A percentile compares a stretch with the other conserved stretches of the same genome.
Evolutionary conservation across 129 eudicot genomes (phyloP).

Genomic region (Artemisia tridentata): DNA sequence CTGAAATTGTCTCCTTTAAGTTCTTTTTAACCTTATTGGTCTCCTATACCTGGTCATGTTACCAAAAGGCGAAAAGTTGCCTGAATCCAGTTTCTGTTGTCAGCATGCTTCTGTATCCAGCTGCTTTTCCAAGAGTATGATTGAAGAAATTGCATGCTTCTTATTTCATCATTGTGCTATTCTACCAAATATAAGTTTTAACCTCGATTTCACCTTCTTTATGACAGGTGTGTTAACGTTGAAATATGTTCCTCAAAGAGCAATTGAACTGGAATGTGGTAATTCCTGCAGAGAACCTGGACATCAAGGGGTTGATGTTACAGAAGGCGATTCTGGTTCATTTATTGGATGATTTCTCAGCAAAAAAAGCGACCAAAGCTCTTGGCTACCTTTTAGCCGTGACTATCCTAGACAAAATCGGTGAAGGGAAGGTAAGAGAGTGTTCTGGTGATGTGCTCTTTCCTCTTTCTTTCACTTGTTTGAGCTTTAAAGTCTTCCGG

Average conservation of each 20-base stretch:
- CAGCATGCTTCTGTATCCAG: neutral
- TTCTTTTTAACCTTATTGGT: too few species aligned
- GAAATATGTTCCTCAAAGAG: slow-evolving; percentile 61
- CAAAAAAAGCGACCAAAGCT: slow-evolving; percentile 64
- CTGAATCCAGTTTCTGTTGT: neutral
- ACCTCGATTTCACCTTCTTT: neutral
- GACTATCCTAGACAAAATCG: slow-evolving; percentile 57
- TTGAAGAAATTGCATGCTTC: neutral
- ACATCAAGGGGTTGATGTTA: slow-evolving; percentile 60
- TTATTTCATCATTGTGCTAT: neutral
- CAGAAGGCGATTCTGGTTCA: slow-evolving; percentile 63
- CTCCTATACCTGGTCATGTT: too few species aligned
- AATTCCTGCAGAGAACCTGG: slow-evolving; percentile 60
- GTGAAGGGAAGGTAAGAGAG: slow-evolving; percentile 64
- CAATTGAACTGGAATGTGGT: slow-evolving; percentile 75
- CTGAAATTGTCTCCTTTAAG: too few species aligned
- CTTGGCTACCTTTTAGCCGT: slow-evolving; percentile 62
- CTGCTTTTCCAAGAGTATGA: neutral
- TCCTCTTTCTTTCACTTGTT: slow-evolving; percentile 61
- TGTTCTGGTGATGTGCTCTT: slow-evolving; percentile 64
- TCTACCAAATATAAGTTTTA: neutral
- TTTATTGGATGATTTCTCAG: slow-evolving; percentile 63
- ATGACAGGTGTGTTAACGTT: slow-evolving; percentile 17
- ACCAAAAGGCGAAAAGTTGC: too few species aligned
- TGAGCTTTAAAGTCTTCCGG: slow-evolving; percentile 55